phyloP scores from a whole-genome alignment of 805 yeast genomes.

The Yarrowia bubula region DNA sequence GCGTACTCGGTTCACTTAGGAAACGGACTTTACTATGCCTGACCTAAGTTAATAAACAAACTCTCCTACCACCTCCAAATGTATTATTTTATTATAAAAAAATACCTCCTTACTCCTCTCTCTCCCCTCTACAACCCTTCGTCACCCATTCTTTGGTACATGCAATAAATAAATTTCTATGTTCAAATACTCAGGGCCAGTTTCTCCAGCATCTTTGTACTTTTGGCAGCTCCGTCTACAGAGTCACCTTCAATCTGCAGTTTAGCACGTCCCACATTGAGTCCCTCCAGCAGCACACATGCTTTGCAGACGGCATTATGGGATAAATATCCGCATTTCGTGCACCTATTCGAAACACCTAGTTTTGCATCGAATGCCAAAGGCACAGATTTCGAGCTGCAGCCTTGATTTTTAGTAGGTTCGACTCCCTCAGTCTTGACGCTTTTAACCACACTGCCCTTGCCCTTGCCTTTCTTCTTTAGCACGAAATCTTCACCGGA shows the following conservation, averaged over 20 bases:
- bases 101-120: no score
- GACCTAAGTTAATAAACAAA: no score
- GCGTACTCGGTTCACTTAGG: no score
- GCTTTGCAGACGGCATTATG: constrained; percentile 91
- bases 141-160: not conserved
- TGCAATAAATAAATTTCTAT: not conserved
- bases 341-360: constrained; percentile 50
- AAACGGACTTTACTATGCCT: no score
- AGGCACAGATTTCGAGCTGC: not conserved
- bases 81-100: no score
- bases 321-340: constrained; percentile 87
- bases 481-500: constrained; percentile 86
- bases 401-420: not conserved
- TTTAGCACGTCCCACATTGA: constrained; percentile 73
- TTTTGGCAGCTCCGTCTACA: constrained; percentile 47
- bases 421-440: not conserved
- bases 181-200: constrained; percentile 3
- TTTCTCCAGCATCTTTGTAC: constrained; percentile 30
- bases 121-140: not conserved
- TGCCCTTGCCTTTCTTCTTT: constrained; percentile 28
- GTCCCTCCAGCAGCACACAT: constrained; percentile 79
- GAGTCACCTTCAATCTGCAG: constrained; percentile 62
- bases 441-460: not conserved
- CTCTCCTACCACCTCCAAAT: no score
- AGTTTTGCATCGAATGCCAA: constrained; percentile 28